Base-by-base conservation (phyloP, 2,329 filamentous ascomycete species). In the Ceratocystis albifundus region DNA sequence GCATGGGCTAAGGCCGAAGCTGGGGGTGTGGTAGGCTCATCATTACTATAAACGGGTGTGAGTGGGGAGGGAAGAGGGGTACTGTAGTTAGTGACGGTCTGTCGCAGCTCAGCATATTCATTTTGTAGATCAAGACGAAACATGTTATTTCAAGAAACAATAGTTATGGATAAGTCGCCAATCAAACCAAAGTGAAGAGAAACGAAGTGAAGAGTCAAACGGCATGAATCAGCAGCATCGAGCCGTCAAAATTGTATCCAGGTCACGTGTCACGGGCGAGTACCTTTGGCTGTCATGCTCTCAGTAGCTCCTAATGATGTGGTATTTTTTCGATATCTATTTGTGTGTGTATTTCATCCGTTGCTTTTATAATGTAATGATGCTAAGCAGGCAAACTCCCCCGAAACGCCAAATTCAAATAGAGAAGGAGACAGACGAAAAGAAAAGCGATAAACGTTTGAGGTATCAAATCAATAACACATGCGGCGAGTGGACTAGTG, bases 81-180 rank as follows among this genome's bases (percentile, higher is more conserved):
- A 17, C 50, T n/a, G 22, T 64, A 62, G n/a, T n/a, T 25, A 3
- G 45, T 15, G 4, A 67, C 25, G 20, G 57, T 59, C 15, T 6
- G 6, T 3, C 66, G 66, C 17, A 67, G 57, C 3, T 36, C 28
- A 17, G 36, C 17, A 44, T 67, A 67, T 62, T 67, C 66, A n/a
- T 48, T 32, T 32, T 65, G 44, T 25, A 67, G 45, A 30, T 65
- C 22, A 46, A 67, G 41, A 7, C 55, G 44, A 15, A 48, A 45
- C 62, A 46, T 65, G 10, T 22, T 44, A 44, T 41, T 12, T 15
- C 8, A 62, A 44, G n/a, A 25, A n/a, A 22, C 48, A 8, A n/a
- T 25, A 25, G 48, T 4, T 20, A 53, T 20, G 25, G 53, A 57
- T 7, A 57, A 22, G n/a, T 48, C 25, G 4, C 3, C 5, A 15